Percentiles rank a stretch among this genome's conserved stretches.
These are phyloP conservation scores for Fusarium haematococcum DNA, from an alignment of 2,329 filamentous ascomycete genomes.

Conservation along the genomic window DNA sequence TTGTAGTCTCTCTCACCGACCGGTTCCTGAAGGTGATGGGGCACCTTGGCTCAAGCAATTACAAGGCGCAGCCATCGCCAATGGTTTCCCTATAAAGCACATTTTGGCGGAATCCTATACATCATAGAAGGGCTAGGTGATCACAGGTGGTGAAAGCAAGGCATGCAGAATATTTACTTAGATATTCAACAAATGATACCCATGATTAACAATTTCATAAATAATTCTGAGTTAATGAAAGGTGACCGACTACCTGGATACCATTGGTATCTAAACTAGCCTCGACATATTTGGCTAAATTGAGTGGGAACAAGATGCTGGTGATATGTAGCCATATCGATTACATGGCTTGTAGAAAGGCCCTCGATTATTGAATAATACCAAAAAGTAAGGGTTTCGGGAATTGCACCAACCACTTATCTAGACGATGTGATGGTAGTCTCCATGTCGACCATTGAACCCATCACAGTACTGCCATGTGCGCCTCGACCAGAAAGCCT, in stretches of 20 bases:
- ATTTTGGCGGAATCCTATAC: slow-evolving; percentile 4
- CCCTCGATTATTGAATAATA: neutral
- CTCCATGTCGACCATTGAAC: neutral
- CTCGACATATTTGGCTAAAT: neutral
- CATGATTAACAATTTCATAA: slow-evolving; percentile 28
- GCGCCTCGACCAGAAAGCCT: neutral
- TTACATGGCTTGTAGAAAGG: neutral
- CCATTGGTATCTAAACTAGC: neutral
- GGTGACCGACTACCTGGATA: neutral
- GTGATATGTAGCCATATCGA: neutral
- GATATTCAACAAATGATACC: slow-evolving; percentile 36
- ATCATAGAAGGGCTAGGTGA: slow-evolving; percentile 2
- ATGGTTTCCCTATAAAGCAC: slow-evolving; percentile 49
- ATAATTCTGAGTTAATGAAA: neutral
- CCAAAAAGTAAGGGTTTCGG: neutral
- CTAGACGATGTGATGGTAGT: neutral
- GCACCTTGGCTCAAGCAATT: slow-evolving; percentile 46
- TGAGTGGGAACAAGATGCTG: neutral
- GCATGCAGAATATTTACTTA: slow-evolving; percentile 9
- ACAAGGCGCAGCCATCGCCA: slow-evolving; percentile 48
- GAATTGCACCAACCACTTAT: neutral
- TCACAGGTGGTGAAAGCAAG: neutral
- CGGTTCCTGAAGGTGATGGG: slow-evolving; percentile 44
- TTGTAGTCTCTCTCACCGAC: slow-evolving; percentile 49
- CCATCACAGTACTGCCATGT: neutral